phyloP scores from a whole-genome alignment of 2,329 filamentous ascomycete species.

The Penicillium palitans region DNA sequence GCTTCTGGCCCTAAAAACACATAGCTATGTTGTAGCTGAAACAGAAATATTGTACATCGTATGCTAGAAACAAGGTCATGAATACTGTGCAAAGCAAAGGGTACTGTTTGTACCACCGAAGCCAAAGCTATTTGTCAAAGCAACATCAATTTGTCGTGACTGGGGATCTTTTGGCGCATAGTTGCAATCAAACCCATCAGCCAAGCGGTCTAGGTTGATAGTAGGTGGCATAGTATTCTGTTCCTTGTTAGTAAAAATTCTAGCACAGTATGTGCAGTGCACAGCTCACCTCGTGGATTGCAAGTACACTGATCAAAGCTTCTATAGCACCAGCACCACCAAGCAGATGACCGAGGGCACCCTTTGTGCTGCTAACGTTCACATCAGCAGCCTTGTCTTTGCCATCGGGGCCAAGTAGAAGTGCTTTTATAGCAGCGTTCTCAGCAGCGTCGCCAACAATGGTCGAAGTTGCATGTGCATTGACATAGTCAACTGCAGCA shows the following conservation, averaged over 20 bases:
- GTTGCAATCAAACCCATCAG: constrained; percentile 73
- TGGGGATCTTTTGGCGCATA: constrained; percentile 76
- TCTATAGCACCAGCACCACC: constrained; percentile 91
- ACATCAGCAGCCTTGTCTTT: constrained; percentile 62
- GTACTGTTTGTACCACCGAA: constrained; percentile 96
- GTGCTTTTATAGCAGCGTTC: constrained; percentile 72
- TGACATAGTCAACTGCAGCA: constrained; percentile 79
- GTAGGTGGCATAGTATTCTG: constrained; percentile 83
- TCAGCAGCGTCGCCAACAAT: constrained; percentile 83
- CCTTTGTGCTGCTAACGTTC: constrained; percentile 91
- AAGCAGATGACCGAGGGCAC: constrained; percentile 85
- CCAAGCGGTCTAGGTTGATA: constrained; percentile 71
- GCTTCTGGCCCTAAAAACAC: background rate
- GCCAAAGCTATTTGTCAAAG: constrained; percentile 92
- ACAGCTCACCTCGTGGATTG: constrained; percentile 69
- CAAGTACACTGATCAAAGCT: constrained; percentile 78
- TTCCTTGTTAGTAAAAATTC: background rate
- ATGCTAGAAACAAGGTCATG: constrained; percentile 8
- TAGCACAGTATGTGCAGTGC: background rate
- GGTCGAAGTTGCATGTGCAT: constrained; percentile 92
- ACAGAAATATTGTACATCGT: constrained; percentile 12
- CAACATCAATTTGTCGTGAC: constrained; percentile 67
- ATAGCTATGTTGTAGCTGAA: background rate
- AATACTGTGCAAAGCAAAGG: constrained; percentile 64
- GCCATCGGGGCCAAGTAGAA: constrained; percentile 75